These are phyloP conservation scores for Diaporthe eres DNA, from an alignment of 2,329 filamentous ascomycete genomes.

Conservation along the genomic window DNA sequence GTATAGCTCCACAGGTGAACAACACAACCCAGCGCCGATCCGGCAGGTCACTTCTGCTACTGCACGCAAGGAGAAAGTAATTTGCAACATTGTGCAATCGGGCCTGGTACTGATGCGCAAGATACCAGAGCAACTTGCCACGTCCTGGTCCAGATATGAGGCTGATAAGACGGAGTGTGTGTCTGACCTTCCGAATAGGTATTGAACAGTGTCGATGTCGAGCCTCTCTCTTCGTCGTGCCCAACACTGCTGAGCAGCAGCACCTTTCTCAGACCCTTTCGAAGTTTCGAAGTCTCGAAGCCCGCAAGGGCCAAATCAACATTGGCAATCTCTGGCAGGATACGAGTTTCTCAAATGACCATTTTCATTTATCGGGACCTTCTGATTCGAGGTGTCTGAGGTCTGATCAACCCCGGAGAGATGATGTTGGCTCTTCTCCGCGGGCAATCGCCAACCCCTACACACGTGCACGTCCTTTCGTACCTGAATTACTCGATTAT, in stretches of 20 bases:
- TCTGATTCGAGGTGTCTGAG: slow-evolving; percentile 33
- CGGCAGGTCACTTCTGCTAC: slow-evolving; percentile 30
- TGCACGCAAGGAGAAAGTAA: not conserved
- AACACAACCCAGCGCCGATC: slow-evolving; percentile 34
- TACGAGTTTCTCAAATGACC: slow-evolving; percentile 4
- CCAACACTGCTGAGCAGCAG: not conserved
- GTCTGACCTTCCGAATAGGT: slow-evolving; percentile 15
- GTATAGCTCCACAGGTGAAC: slow-evolving; percentile 31
- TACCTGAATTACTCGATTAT: not conserved
- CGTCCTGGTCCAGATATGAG: slow-evolving; percentile 17
- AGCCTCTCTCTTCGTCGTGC: not conserved
- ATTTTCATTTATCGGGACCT: slow-evolving; percentile 27
- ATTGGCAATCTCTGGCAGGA: not conserved
- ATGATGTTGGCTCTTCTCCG: slow-evolving; percentile 8
- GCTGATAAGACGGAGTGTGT: not conserved
- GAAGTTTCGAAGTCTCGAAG: not conserved
- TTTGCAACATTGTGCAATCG: slow-evolving; percentile 15
- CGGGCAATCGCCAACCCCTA: not conserved
- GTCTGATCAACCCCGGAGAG: slow-evolving; percentile 1
- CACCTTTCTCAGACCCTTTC: not conserved
- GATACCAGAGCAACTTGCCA: not conserved
- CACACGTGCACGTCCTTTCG: not conserved
- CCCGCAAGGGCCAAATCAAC: not conserved
- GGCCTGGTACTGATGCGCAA: slow-evolving; percentile 5
- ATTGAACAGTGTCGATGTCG: not conserved